Evolutionary conservation across 2,329 filamentous ascomycete species (phyloP), one percentile per base, ranked within the genome.

Genomic region (Sporothrix inflata): DNA sequence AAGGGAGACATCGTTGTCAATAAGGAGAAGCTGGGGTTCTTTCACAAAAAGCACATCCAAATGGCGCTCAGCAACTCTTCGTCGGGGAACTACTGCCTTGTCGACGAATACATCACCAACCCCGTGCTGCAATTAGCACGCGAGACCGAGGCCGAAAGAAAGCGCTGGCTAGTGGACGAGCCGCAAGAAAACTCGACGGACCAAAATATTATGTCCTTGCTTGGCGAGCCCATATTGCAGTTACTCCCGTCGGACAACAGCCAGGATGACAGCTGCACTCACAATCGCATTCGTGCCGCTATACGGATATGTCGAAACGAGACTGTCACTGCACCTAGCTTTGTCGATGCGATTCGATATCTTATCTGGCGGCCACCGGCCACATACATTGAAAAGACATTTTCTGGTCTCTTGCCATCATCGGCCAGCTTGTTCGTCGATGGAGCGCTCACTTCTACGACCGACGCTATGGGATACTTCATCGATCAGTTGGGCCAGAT

Each of bases 1-100:
- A 93, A 92, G 77, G 95, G 95, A 11, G 94, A 98, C 79, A 93
- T 94, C 7, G 91, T 92, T 16, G 93, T 98, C 21, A 90, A 92
- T 24, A 87, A 91, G 68, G 89, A 90, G 66, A 99, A 98, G 79
- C 86, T 98, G 19, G 87, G 89, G 76, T 93, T 90, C 79, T 87
- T 98, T 66, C 93, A 98, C 57, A 75, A 75, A n/a, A 75, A 76
- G 34, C 79, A 81, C 71, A 72, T 77, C 12, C 72, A 71, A 2
- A 73, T 70, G 3, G 74, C 78, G 1, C 71, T 77, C 9, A 45
- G 74, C 9, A 55, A 72, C 19, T 69, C 74, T 1, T 69, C 71
- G 2, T 53, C 74, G 27, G 27, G n/a, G 11, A 55, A 73, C n/a
- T 66, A 61, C 45, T 6, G 19, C 7, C 53, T 75, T 3, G 8